Evolutionary conservation across 208 protist genomes (phyloP), one percentile per base, ranked within the genome.

Genomic region (Balamuthia mandrillaris): DNA sequence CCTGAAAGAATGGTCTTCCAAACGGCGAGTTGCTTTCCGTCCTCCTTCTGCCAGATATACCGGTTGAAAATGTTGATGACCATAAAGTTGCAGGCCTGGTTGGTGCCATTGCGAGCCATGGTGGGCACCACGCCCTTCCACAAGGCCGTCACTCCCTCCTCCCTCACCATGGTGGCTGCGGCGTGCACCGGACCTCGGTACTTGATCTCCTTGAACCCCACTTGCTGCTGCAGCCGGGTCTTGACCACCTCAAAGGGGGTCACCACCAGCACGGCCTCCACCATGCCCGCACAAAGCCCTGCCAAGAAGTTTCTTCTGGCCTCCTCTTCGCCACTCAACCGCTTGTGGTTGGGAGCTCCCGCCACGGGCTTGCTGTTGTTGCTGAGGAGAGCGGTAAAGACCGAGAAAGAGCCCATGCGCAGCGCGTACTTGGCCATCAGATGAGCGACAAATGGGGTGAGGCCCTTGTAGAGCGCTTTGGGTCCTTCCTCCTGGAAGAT

Each of bases 241-340:
- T 89, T 89, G 56, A 89, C 56, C n/a, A 85, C 85, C 77, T 89
- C 87, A 65, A 89, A 87, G n/a, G 87, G 87, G 0, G 60, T 82
- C 42, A 89, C 87, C 27, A 81, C 52, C 9, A 89, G 14, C 5
- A 87, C 37, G 9, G 87, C 87, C 45, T 89, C 87, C 18, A 68
- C 44, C 29, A 81, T 63, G 27, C 87, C 87, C 33, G 87, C 87
- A 39, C 49, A 44, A 1, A 89, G 70, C 3, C 87, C 87, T 29
- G 52, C 52, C 7, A 60, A 16, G 45, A 60, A 78, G 68, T 60
- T 51, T 24, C 68, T n/a, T n/a, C n/a, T n/a, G n/a, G n/a, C n/a
- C n/a, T n/a, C n/a, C n/a, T n/a, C n/a, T n/a, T n/a, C n/a, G n/a
- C n/a, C n/a, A n/a, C n/a, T n/a, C n/a, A n/a, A n/a, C n/a, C n/a